phyloP scores from a whole-genome alignment of 202 grass and related monocot genomes.

The Bolboschoenoplectus hybrid region DNA sequence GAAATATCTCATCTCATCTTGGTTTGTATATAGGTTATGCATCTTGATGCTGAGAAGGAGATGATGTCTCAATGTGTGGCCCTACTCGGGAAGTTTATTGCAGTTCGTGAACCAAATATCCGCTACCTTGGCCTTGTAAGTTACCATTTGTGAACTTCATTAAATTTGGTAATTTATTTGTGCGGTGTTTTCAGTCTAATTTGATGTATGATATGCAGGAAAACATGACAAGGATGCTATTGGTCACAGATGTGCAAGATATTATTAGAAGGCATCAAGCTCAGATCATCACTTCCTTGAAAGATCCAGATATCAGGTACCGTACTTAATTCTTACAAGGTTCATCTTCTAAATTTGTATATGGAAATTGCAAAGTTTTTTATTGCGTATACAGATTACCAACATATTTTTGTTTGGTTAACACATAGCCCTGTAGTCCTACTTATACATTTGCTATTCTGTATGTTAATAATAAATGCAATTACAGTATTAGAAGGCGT shows the following conservation, averaged over 20 bases:
- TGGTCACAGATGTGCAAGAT: slow-evolving; percentile 99
- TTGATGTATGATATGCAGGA: slow-evolving; percentile 61
- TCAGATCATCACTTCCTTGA: slow-evolving; percentile 98
- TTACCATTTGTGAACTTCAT: slow-evolving; percentile 26
- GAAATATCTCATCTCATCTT: not conserved
- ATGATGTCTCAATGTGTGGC: slow-evolving; percentile 99
- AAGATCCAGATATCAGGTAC: slow-evolving; percentile 99
- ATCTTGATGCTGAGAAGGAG: slow-evolving; percentile 99
- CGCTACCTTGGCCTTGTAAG: slow-evolving; percentile 98
- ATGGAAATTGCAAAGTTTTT: slow-evolving; percentile 23
- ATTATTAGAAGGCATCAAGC: slow-evolving; percentile 99
- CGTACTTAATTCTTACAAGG: not conserved
- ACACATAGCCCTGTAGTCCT: not conserved
- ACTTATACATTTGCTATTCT: slow-evolving; percentile 17
- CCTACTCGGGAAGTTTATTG: slow-evolving; percentile 99
- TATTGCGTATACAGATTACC: slow-evolving; percentile 25
- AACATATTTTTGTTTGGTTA: slow-evolving; percentile 14
- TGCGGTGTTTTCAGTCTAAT: slow-evolving; percentile 18
- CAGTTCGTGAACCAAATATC: slow-evolving; percentile 98
- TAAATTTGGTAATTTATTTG: slow-evolving; percentile 41
- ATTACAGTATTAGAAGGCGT: slow-evolving; percentile 92
- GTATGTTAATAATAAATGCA: slow-evolving; percentile 37
- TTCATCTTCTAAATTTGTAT: slow-evolving; percentile 19
- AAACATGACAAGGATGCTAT: slow-evolving; percentile 96
- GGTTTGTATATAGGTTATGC: slow-evolving; percentile 71